Conservation (phyloP, 257 asterid genomes). For the Penstemon barbatus region DNA sequence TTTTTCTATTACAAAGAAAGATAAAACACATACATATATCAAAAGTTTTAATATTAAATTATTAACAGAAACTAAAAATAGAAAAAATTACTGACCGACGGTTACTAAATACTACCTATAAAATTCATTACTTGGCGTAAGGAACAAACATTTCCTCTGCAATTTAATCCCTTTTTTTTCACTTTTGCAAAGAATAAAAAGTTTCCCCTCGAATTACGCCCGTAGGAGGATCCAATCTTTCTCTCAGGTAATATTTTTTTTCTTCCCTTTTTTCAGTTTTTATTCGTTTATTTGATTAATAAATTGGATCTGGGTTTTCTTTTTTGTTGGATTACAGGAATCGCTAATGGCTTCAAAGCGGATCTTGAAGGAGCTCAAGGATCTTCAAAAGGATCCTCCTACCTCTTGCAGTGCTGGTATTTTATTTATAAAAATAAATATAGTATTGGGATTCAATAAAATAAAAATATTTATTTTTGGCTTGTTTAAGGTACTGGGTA, state of each 20-base stretch:
- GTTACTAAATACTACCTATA: constrained; percentile 25
- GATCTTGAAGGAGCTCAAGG: constrained; percentile 95
- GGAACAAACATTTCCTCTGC: constrained; percentile 25
- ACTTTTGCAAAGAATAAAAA: constrained; percentile 28
- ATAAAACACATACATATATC: neutral
- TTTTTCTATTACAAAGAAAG: neutral
- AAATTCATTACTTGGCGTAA: constrained; percentile 24
- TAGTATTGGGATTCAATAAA: neutral
- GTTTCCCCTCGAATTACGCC: constrained; percentile 34
- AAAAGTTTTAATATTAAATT: no score
- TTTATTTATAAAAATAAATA: neutral
- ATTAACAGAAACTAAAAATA: no score
- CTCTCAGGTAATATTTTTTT: constrained; percentile 38
- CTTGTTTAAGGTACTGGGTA: neutral
- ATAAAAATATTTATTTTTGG: neutral
- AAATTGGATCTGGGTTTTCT: constrained; percentile 38
- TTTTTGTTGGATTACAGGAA: constrained; percentile 38
- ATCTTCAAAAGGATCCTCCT: constrained; percentile 96
- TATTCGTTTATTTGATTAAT: neutral
- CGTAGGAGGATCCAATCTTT: constrained; percentile 45
- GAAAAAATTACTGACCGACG: constrained; percentile 3
- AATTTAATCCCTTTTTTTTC: constrained; percentile 21
- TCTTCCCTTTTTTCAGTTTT: neutral
- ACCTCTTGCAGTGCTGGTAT: constrained; percentile 93
- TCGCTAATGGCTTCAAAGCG: constrained; percentile 84